These are phyloP conservation scores for Scheffersomyces insectosa DNA, from an alignment of 1,139 yeast species.

Conservation along the genomic window DNA sequence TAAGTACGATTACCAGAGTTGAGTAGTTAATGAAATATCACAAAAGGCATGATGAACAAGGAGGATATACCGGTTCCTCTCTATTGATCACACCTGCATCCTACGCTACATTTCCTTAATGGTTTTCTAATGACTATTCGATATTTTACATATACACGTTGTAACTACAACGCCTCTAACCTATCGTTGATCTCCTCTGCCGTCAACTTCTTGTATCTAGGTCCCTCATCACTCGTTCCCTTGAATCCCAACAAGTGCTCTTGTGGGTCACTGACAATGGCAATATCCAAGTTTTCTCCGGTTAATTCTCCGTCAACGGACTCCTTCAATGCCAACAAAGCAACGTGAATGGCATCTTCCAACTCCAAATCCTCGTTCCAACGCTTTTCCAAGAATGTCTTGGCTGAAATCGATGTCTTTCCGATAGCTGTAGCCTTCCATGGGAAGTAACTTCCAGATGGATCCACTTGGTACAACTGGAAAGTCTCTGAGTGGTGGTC, in stretches of 20 bases:
- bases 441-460: constrained; percentile 97
- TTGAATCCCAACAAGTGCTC: constrained; percentile 79
- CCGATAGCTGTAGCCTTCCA: constrained; percentile 99
- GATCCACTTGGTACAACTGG: constrained; percentile 95
- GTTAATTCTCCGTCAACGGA: constrained; percentile 97
- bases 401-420: constrained; percentile 89
- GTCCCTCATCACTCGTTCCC: constrained; percentile 83
- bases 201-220: constrained; percentile 81
- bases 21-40: neutral
- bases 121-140: neutral
- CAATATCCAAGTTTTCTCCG: constrained; percentile 92
- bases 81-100: neutral
- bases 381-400: constrained; percentile 95
- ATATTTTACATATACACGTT: neutral
- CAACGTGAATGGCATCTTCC: constrained; percentile 98
- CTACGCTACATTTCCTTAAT: neutral
- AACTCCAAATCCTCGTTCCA: constrained; percentile 97
- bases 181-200: constrained; percentile 95
- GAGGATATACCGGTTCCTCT: neutral
- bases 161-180: constrained; percentile 73
- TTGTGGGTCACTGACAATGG: constrained; percentile 82
- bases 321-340: constrained; percentile 90
- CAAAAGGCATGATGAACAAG: no score
- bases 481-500: constrained; percentile 76
- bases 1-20: no score